Evolutionary conservation across 2,329 filamentous ascomycete species (phyloP).

Genomic region (Fusarium stilboides): DNA sequence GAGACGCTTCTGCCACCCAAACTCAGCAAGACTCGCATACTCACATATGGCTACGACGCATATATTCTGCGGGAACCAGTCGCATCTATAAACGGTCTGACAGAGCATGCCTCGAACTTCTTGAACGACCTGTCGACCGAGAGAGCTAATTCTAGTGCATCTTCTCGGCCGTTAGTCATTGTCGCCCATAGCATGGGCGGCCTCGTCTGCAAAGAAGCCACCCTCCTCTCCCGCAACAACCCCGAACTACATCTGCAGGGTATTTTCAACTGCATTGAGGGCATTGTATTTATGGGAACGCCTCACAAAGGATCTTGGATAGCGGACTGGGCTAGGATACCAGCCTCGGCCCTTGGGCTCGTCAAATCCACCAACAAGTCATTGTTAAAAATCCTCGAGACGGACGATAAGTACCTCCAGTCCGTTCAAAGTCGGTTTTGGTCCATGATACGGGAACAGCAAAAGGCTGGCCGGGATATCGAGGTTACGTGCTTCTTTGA

Average conservation of each 20-base stretch:
- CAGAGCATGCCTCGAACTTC: conserved; percentile 52
- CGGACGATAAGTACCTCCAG: conserved; percentile 48
- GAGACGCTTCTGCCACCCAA: conserved; percentile 51
- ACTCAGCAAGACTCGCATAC: conserved; percentile 53
- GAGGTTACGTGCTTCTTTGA: conserved; percentile 56
- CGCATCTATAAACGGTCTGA: conserved; percentile 47
- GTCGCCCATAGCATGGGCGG: conserved; percentile 59
- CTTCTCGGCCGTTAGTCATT: conserved; percentile 52
- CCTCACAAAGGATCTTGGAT: conserved; percentile 56
- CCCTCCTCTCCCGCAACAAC: conserved; percentile 53
- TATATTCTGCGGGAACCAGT: conserved; percentile 41
- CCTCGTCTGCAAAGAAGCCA: conserved; percentile 57
- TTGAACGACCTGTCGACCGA: conserved; percentile 49
- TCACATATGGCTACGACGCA: conserved; percentile 60
- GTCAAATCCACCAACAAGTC: conserved; percentile 53
- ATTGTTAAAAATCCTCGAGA: conserved; percentile 50
- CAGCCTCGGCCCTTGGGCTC: conserved; percentile 49
- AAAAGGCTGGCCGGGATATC: conserved; percentile 29
- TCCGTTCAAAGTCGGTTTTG: conserved; percentile 47
- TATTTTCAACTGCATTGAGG: conserved; percentile 49
- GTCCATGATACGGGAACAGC: conserved; percentile 47
- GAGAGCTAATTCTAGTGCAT: conserved; percentile 33
- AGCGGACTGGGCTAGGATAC: conserved; percentile 54
- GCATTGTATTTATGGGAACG: conserved; percentile 58
- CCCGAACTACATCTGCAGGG: conserved; percentile 49